Conservation (phyloP, 2,329 filamentous ascomycete species). For the Tolypocladium tropicale region DNA sequence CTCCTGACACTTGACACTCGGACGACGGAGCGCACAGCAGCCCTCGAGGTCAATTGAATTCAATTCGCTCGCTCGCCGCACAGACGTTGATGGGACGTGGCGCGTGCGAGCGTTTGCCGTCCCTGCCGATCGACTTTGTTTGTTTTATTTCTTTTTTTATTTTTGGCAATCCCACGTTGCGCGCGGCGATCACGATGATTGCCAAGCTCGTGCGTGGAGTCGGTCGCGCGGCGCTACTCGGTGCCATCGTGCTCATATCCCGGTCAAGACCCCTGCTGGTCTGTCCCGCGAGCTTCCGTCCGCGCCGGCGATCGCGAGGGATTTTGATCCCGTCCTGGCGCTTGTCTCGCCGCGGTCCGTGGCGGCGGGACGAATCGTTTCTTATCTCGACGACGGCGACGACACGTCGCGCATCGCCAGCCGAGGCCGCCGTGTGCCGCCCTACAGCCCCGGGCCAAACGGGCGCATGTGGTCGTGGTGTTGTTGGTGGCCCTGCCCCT, state of each 20-base stretch:
- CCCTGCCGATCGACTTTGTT: background rate
- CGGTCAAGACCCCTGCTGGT: background rate
- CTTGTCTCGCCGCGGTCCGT: background rate
- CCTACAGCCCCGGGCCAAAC: too few species aligned
- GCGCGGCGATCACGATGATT: background rate
- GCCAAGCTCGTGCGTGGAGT: background rate
- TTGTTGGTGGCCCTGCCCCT: too few species aligned
- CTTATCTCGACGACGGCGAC: background rate
- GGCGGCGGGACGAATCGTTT: background rate
- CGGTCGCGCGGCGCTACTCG: too few species aligned
- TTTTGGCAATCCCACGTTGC: background rate
- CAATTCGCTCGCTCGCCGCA: too few species aligned
- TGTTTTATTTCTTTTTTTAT: too few species aligned
- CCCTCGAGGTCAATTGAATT: too few species aligned
- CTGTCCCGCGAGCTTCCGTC: background rate
- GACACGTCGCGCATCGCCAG: background rate
- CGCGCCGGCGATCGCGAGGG: background rate
- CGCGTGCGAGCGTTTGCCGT: background rate
- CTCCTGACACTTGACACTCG: too few species aligned
- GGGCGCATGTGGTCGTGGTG: too few species aligned
- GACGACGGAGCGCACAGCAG: too few species aligned
- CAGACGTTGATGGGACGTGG: background rate
- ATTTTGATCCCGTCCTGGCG: too few species aligned
- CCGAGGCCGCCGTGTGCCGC: too few species aligned
- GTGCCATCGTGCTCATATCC: too few species aligned